Evolutionary conservation across 768 basidiomycete genomes (phyloP).

Genomic region (Clitopilus passeckerianus): DNA sequence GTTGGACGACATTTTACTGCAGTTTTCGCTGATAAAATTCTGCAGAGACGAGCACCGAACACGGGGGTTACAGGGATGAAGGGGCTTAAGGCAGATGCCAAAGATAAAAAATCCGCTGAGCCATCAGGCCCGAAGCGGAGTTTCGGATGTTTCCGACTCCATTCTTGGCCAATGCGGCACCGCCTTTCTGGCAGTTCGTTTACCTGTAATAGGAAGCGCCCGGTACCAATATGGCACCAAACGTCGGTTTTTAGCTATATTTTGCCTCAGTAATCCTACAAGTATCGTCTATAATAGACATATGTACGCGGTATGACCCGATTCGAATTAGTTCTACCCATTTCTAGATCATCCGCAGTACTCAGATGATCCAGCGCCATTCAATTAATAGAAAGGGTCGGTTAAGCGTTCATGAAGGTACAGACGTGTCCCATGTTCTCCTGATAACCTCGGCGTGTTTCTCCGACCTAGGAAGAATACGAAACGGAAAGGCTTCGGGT

Average conservation of each 20-base stretch:
- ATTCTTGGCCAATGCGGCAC: background rate
- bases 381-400: background rate
- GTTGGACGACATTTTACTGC: slow-evolving; percentile 57
- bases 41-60: background rate
- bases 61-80: background rate
- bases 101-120: background rate
- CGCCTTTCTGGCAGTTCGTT: background rate
- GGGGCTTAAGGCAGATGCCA: background rate
- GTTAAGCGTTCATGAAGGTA: background rate
- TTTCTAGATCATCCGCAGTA: background rate
- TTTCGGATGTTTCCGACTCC: background rate
- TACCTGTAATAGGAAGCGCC: background rate
- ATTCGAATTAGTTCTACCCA: background rate
- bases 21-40: background rate
- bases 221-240: no score
- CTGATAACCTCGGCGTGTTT: background rate
- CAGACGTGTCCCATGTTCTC: background rate
- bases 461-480: no score
- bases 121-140: background rate
- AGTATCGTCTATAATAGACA: no score
- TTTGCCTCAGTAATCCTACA: no score
- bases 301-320: background rate
- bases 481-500: no score
- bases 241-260: no score
- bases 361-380: background rate